phyloP scores from a whole-genome alignment of 2,329 filamentous ascomycete species.

The Pseudogymnoascus sp. region DNA sequence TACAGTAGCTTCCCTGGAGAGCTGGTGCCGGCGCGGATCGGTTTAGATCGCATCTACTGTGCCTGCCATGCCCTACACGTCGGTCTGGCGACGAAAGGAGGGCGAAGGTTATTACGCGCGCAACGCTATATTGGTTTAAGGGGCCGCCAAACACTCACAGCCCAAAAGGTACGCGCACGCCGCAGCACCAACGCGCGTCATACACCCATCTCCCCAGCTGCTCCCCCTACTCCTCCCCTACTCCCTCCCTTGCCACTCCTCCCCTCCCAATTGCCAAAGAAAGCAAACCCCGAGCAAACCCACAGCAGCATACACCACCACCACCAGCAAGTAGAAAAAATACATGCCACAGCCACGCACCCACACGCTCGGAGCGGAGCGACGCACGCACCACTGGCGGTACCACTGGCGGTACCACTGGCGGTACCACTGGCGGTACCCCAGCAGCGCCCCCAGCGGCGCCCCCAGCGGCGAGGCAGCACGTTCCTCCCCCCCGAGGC shows the following conservation, averaged over 20 bases:
- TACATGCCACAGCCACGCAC: not conserved
- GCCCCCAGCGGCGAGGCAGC: not conserved
- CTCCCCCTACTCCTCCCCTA: too few relatives aligned
- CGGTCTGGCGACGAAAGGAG: too few relatives aligned
- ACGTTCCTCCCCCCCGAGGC: not conserved
- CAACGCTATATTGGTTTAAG: not conserved
- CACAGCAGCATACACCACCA: too few relatives aligned
- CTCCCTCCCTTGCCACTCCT: too few relatives aligned
- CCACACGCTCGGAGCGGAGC: not conserved
- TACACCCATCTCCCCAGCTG: not conserved
- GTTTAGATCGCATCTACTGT: not conserved
- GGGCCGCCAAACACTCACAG: too few relatives aligned
- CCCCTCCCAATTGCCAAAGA: too few relatives aligned
- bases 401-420: too few relatives aligned
- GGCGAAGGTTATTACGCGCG: not conserved
- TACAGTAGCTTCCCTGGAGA: not conserved
- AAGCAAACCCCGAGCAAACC: not conserved
- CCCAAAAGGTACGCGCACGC: not conserved
- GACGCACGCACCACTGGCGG: too few relatives aligned
- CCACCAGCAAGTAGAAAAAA: too few relatives aligned
- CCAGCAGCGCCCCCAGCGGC: too few relatives aligned
- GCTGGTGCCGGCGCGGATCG: not conserved
- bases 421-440: too few relatives aligned
- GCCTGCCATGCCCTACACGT: too few relatives aligned
- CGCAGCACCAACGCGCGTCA: not conserved